Base-by-base conservation (phyloP, 352 stramenopile species). In the Pythium scleroteichum region DNA sequence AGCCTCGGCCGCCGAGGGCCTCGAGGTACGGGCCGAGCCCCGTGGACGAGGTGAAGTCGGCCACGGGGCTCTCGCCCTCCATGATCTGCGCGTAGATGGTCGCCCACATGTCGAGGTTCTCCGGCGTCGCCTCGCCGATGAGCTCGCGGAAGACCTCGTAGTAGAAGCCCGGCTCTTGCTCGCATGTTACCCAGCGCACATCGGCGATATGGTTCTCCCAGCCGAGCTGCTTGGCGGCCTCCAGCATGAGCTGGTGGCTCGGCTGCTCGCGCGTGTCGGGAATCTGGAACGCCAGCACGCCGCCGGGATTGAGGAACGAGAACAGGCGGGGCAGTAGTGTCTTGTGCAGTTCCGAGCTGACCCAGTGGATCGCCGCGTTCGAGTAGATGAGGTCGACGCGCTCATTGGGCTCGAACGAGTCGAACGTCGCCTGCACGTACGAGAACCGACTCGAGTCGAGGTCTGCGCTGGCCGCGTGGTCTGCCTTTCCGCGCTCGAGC, bases 331-430 rank as follows among this genome's bases (percentile, higher is more conserved):
- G 76, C 9, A 93, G 50, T 16, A 91, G 68, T 10, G 41, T 39
- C 32, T 62, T 49, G 56, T 93, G 79, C 7, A 65, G 59, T 4
- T 91, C 81, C 1, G 70, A 40, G 26, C 52, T 74, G 22, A 89
- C 78, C 83, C 81, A 92, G 44, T 92, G 83, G 39, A 90, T 40
- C 13, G 81, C 80, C 0, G 83, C 79, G 47, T 92, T 92, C 16
- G 81, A 84, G 60, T 75, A 92, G 58, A 92, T 88, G 52, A 92
- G 66, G 53, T 90, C 79, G 33, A 90, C 68, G 0, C 69, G 69
- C 7, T 60, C 47, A 3, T 56, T 55, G 0, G 77, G 68, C 5
- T 65, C 16, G 55, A 79, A 90, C 1, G 47, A 77, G 45, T 88
- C 83, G 48, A 92, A 90, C 57, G 74, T 78, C 9, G 59, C 76